These are phyloP conservation scores for Linnemannia exigua DNA, from an alignment of 192 early-diverging fungal species.

Conservation along the genomic window DNA sequence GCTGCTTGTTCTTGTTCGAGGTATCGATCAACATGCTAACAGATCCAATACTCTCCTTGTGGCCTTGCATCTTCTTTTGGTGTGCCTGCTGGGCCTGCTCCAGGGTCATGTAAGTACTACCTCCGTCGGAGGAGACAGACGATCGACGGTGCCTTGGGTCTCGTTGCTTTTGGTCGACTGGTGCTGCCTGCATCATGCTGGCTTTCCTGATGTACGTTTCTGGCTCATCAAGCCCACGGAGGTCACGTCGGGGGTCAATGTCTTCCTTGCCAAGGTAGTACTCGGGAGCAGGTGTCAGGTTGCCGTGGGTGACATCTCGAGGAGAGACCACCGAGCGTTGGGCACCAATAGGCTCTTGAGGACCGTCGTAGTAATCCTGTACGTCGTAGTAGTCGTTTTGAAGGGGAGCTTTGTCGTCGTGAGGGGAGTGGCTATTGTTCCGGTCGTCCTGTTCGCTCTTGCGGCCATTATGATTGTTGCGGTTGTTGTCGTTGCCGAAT, in stretches of 20 bases:
- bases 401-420: neutral
- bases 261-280: constrained; percentile 55
- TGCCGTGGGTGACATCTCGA: constrained; percentile 14
- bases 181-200: neutral
- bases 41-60: constrained; percentile 43
- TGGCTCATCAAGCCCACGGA: constrained; percentile 29
- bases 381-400: constrained; percentile 32
- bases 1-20: neutral
- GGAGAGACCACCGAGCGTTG: neutral
- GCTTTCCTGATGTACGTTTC: constrained; percentile 22
- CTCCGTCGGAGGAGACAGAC: constrained; percentile 27
- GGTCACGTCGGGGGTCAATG: constrained; percentile 47
- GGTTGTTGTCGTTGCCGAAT: constrained; percentile 3
- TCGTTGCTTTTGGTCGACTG: neutral
- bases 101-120: constrained; percentile 29
- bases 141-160: constrained; percentile 15
- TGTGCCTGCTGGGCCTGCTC: constrained; percentile 49
- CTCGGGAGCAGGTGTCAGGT: constrained; percentile 31
- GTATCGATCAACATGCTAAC: constrained; percentile 8
- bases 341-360: constrained; percentile 20
- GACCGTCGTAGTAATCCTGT: constrained; percentile 26
- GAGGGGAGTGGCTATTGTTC: neutral
- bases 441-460: neutral
- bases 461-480: neutral
- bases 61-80: constrained; percentile 41